Evolutionary conservation across 1,139 yeast genomes (phyloP), one percentile per base, ranked within the genome.

Genomic region (Kodamaea plutei): DNA sequence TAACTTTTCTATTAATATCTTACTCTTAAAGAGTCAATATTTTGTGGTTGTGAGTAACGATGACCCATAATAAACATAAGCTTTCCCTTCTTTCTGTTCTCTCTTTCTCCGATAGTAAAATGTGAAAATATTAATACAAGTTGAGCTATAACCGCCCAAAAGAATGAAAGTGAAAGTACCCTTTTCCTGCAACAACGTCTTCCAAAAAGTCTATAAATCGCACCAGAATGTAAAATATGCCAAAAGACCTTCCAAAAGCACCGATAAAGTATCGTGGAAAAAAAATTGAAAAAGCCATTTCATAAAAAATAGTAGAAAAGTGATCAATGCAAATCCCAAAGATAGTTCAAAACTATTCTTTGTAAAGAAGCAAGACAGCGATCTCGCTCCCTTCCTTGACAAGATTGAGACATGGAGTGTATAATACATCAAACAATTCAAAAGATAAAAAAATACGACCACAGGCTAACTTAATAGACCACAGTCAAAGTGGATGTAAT

Each of bases 401-500:
- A 38, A 48, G 61, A 56, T 47, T 48, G 54, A 56, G 61, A 56
- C 63, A 56, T 53, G 55, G 57, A 51, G 46, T 34, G 29, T 28
- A 35, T 20, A 24, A 17, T 17, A 17, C 20, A 17, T 17, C 20
- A 17, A 17, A 17, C 20, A 17, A 17, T 7, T 17, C 20, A 17
- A 17, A 7, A 17, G 9, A 17, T n/a, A n/a, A 25, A 24, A 34
- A 23, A 26, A 23, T 16, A 33, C 20, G 7, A 7, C 20, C 7
- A 17, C 20, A 17, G 9, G 9, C 20, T n/a, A n/a, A n/a, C n/a
- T n/a, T n/a, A n/a, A n/a, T n/a, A n/a, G 20, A 26, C 31, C 34
- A 27, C n/a, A 15, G 21, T 11, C 12, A 19, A 15, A n/a, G n/a
- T n/a, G n/a, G n/a, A n/a, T n/a, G n/a, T n/a, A n/a, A n/a, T n/a